Evolutionary conservation across 805 yeast species (phyloP).

Genomic region (Sugiyamaella americana): DNA sequence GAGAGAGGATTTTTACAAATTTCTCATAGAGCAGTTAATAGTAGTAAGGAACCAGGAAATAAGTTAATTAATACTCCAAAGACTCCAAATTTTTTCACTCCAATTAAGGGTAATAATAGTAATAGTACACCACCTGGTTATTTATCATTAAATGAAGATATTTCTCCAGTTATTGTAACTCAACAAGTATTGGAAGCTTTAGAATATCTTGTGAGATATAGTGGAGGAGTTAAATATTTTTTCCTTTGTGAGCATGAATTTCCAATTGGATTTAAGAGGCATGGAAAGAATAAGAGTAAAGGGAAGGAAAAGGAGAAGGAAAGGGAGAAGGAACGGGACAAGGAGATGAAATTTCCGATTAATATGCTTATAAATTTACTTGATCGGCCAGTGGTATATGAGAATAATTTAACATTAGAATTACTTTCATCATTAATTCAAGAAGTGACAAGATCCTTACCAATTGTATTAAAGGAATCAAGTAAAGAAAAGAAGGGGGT

Average conservation of each 20-base stretch:
- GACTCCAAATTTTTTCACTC: constrained; percentile 9
- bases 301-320: constrained; percentile 32
- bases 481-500: constrained; percentile 21
- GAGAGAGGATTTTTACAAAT: constrained; percentile 58
- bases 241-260: constrained; percentile 72
- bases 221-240: constrained; percentile 61
- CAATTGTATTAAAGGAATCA: constrained; percentile 43
- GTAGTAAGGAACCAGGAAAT: background rate
- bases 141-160: constrained; percentile 32
- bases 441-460: constrained; percentile 67
- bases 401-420: constrained; percentile 73
- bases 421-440: constrained; percentile 67
- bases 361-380: constrained; percentile 60
- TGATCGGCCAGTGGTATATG: constrained; percentile 56
- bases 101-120: constrained; percentile 1
- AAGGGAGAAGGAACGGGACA: constrained; percentile 21
- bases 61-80: constrained; percentile 8
- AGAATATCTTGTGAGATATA: constrained; percentile 62
- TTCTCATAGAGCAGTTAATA: constrained; percentile 40
- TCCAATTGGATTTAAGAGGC: constrained; percentile 29
- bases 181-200: constrained; percentile 72
- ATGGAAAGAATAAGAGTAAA: constrained; percentile 32
- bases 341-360: constrained; percentile 52
- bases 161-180: constrained; percentile 66
- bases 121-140: background rate